phyloP scores from a whole-genome alignment of 1,284 basidiomycete genomes.

The Trametes polyzona region DNA sequence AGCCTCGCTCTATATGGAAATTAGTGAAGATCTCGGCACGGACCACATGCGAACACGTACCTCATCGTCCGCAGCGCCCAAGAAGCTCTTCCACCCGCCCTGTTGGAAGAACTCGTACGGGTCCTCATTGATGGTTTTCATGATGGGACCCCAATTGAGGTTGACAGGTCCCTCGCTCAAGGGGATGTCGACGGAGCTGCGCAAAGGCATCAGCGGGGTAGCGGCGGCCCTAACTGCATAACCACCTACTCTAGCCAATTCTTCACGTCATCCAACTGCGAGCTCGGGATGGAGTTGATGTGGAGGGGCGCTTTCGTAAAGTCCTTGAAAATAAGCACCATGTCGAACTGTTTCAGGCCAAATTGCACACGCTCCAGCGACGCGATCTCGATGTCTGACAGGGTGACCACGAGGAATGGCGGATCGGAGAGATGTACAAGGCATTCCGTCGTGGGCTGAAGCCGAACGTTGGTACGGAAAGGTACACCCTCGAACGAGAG shows the following conservation, averaged over 20 bases:
- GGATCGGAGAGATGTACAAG: slow-evolving; percentile 95
- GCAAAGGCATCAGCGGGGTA: slow-evolving; percentile 11
- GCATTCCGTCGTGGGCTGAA: slow-evolving; percentile 97
- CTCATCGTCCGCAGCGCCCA: slow-evolving; percentile 74
- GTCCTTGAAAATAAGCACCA: slow-evolving; percentile 96
- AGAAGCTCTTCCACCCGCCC: slow-evolving; percentile 95
- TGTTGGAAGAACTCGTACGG: slow-evolving; percentile 96
- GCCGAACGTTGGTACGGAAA: slow-evolving; percentile 90
- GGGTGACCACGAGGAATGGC: slow-evolving; percentile 95
- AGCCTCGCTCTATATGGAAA: slow-evolving; percentile 56
- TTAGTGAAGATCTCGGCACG: slow-evolving; percentile 1
- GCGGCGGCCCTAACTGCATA: neutral
- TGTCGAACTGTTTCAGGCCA: slow-evolving; percentile 95
- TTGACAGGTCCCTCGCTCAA: slow-evolving; percentile 97
- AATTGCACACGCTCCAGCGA: slow-evolving; percentile 98
- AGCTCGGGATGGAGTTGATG: slow-evolving; percentile 93
- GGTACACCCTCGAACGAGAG: slow-evolving; percentile 98
- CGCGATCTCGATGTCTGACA: slow-evolving; percentile 94
- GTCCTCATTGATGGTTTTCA: slow-evolving; percentile 96
- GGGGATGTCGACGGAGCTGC: slow-evolving; percentile 93
- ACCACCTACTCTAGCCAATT: slow-evolving; percentile 95
- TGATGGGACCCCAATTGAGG: slow-evolving; percentile 97
- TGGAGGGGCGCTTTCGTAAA: slow-evolving; percentile 92
- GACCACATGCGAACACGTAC: slow-evolving; percentile 38
- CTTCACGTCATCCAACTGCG: slow-evolving; percentile 93